These are phyloP conservation scores for Colletotrichum limetticola DNA, from an alignment of 2,329 filamentous ascomycete species.

Conservation along the genomic window DNA sequence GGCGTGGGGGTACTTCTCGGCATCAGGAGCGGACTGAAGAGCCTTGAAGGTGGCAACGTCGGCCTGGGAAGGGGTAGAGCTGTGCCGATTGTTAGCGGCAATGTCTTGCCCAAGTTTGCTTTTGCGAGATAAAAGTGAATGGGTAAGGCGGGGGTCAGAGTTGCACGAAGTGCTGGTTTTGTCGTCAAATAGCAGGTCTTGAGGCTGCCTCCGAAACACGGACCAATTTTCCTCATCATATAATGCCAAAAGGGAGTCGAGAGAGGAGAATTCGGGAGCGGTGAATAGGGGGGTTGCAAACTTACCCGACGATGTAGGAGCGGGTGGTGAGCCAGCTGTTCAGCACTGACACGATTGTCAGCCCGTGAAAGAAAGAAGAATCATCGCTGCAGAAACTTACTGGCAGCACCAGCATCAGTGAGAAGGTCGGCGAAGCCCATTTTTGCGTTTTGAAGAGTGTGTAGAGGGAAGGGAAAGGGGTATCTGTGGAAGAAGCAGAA, in stretches of 20 bases:
- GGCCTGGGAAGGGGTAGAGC: constrained; percentile 83
- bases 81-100: constrained; percentile 41
- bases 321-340: constrained; percentile 80
- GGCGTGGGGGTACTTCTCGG: constrained; percentile 90
- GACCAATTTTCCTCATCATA: constrained; percentile 92
- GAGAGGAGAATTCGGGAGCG: neutral
- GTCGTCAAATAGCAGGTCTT: constrained; percentile 90
- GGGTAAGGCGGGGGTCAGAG: constrained; percentile 66
- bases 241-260: constrained; percentile 38
- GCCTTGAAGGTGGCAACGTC: constrained; percentile 97
- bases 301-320: constrained; percentile 87
- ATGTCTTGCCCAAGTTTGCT: constrained; percentile 3
- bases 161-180: constrained; percentile 76
- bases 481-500: constrained; percentile 40
- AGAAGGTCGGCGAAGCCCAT: constrained; percentile 79
- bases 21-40: constrained; percentile 78
- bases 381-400: constrained; percentile 49
- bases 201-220: constrained; percentile 94
- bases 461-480: constrained; percentile 40
- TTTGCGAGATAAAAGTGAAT: neutral
- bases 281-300: constrained; percentile 40
- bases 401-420: constrained; percentile 68
- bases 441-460: constrained; percentile 47
- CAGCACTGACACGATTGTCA: constrained; percentile 64
- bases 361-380: constrained; percentile 36